Conservation (phyloP, 106 monocot genomes). For the Agapanthus africanus region DNA sequence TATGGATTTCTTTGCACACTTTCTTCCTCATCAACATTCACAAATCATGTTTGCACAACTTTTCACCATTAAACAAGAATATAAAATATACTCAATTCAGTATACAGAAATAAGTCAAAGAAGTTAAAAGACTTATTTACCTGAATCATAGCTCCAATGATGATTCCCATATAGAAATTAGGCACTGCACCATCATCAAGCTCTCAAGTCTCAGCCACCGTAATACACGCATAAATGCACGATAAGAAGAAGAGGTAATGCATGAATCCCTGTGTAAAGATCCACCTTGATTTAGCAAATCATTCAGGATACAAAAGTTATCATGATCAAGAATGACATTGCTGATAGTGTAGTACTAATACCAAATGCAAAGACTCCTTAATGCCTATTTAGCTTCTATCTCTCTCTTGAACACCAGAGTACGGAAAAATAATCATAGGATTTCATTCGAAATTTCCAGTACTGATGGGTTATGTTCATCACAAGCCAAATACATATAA, state of each 20-base stretch:
- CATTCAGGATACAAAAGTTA: conserved; percentile 56
- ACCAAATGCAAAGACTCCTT: conserved; percentile 68
- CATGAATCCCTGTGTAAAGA: conserved; percentile 51
- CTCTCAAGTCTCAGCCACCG: conserved; percentile 84
- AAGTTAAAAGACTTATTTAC: conserved; percentile 14
- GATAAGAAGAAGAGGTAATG: conserved; percentile 69
- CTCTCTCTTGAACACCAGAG: too few relatives aligned
- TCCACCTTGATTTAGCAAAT: conserved; percentile 72
- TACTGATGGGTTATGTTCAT: too few relatives aligned
- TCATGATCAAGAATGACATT: conserved; percentile 61
- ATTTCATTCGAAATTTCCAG: too few relatives aligned
- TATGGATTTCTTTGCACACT: too few relatives aligned
- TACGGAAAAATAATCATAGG: too few relatives aligned
- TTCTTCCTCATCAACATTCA: too few relatives aligned
- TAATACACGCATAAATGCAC: conserved; percentile 55
- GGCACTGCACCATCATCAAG: conserved; percentile 85
- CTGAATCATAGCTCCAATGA: conserved; percentile 85
- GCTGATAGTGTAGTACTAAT: conserved; percentile 70
- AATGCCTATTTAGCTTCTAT: conserved; percentile 77
- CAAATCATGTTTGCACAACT: too few relatives aligned
- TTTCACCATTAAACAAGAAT: too few relatives aligned
- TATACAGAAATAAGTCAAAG: not conserved
- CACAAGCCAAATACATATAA: too few relatives aligned
- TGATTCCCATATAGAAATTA: conserved; percentile 92
- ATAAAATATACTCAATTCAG: too few relatives aligned